Evolutionary conservation across 306 rosid species (phyloP), one percentile per base, ranked within the genome.

Genomic region (Alnus rubra): DNA sequence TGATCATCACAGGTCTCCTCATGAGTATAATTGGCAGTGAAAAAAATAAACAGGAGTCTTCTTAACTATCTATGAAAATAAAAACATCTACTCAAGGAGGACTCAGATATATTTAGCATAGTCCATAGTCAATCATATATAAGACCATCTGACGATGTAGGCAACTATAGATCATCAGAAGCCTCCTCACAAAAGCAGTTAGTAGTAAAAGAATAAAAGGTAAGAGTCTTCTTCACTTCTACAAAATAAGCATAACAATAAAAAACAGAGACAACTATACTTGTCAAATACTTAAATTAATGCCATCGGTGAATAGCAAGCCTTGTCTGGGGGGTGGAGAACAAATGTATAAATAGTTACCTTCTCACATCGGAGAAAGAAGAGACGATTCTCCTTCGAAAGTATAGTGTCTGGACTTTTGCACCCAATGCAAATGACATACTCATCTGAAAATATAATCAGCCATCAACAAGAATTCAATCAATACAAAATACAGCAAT

Each of bases 311-410:
- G 58, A 52, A 3, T 1, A 19, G 31, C 15, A 59, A 10, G 37
- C 30, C 31, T 10, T 52, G 18, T 52, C 7, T 3, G 18, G 19
- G 16, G 19, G n/a, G n/a, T 10, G 18, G 58, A 52, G 19, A 62
- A 30, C 19, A 62, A 59, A 19, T 62, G 18, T 31, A 5, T 30
- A 62, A 73, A 74, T 9, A 52, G 10, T 85, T 81, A 95, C 98
- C 98, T 91, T 95, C 80, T 95, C 98, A 70, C 98, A 95, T 78
- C 98, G 92, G 63, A 92, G 98, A 83, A 95, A 95, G 90, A 92
- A 95, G 10, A 95, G 88, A 44, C 98, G 98, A 55, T 95, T 95
- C 88, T 95, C 98, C 92, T 95, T 95, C 3, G 97, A 81, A 65
- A 95, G 98, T 69, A 92, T 90, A 7, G 98, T 95, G 88, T 95